These are phyloP conservation scores for Nicotiana benthamiana DNA, from an alignment of 257 asterid genomes.

Conservation along the genomic window DNA sequence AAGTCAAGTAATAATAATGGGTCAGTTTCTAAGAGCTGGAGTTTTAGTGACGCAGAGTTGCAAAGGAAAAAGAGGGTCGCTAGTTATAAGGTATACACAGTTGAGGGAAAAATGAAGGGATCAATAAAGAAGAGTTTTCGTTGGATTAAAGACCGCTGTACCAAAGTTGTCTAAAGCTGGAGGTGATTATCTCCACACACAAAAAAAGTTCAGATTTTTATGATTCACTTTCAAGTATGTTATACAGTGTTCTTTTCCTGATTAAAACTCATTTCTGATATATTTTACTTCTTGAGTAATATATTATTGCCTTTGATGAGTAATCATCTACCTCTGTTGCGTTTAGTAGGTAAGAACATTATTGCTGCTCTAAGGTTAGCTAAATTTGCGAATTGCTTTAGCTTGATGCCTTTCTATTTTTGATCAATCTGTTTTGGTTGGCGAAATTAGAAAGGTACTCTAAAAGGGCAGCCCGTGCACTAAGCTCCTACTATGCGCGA, in stretches of 20 bases:
- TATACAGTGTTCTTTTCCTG: neutral
- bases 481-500: too few species aligned
- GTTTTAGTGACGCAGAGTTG: constrained; percentile 9
- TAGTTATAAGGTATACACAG: constrained; percentile 11
- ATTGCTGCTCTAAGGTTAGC: neutral
- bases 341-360: neutral
- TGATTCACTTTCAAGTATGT: neutral
- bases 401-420: neutral
- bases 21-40: constrained; percentile 8
- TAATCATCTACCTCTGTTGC: neutral
- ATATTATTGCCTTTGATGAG: neutral
- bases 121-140: constrained; percentile 8
- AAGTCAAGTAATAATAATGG: neutral
- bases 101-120: constrained; percentile 11
- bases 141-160: constrained; percentile 12
- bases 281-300: neutral
- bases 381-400: neutral
- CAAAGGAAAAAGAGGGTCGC: constrained; percentile 20
- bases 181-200: too few species aligned
- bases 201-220: neutral
- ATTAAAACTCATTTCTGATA: neutral
- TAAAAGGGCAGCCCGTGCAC: too few species aligned
- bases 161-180: constrained; percentile 10
- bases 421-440: neutral
- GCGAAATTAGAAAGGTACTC: neutral